Percentiles rank a stretch among this genome's conserved stretches.
Conservation (phyloP, 2,329 filamentous ascomycete species). For the Aspergillus glaucus region DNA sequence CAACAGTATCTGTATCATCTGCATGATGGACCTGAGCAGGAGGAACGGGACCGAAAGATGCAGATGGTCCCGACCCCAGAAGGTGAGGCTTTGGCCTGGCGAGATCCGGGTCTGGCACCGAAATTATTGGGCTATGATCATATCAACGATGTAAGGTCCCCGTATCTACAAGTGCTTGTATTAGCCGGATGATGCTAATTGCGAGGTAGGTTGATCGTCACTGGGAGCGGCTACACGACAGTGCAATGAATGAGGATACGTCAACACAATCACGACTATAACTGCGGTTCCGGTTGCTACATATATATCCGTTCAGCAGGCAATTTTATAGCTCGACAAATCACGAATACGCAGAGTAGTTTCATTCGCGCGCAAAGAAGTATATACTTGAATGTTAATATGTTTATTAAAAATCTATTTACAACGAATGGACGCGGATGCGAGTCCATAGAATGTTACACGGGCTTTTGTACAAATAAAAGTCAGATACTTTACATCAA, state of each 20-base stretch:
- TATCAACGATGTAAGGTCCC: slow-evolving; percentile 6
- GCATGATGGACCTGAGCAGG: slow-evolving; percentile 52
- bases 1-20: slow-evolving; percentile 60
- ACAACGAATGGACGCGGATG: neutral
- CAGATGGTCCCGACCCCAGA: slow-evolving; percentile 30
- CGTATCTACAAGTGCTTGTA: neutral
- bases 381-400: neutral
- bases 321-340: too few relatives aligned
- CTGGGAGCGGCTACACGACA: neutral
- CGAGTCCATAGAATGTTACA: neutral
- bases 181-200: neutral
- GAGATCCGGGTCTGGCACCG: slow-evolving; percentile 35
- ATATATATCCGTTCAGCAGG: too few relatives aligned
- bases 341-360: too few relatives aligned
- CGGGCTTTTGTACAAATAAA: neutral
- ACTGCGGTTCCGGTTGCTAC: too few relatives aligned
- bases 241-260: too few relatives aligned
- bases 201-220: neutral
- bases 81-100: slow-evolving; percentile 40
- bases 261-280: too few relatives aligned
- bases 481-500: too few relatives aligned
- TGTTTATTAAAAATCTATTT: neutral
- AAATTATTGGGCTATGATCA: slow-evolving; percentile 38
- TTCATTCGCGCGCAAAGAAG: too few relatives aligned
- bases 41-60: slow-evolving; percentile 46